Percentiles rank a stretch among this genome's conserved stretches.
Evolutionary conservation across 169 alveolate species (phyloP).

Genomic region (Besnoitia besnoiti): DNA sequence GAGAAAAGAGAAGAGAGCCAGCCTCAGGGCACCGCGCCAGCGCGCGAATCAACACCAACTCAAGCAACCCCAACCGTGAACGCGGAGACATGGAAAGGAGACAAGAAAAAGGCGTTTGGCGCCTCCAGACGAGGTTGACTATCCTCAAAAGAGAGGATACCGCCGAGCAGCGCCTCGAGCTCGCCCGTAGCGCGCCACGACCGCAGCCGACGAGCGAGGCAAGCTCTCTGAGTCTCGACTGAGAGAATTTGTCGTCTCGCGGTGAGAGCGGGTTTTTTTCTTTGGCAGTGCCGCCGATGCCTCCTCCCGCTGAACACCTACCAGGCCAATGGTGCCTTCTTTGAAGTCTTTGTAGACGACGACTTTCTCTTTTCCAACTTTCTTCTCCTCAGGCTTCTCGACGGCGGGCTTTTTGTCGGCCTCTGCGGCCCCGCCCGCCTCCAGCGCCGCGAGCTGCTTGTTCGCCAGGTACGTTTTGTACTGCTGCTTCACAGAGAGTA

Average conservation of each 20-base stretch:
- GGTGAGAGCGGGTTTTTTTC: neutral
- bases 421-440: slow-evolving; percentile 23
- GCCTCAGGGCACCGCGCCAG: neutral
- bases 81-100: too few species aligned
- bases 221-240: too few species aligned
- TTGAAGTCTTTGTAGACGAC: slow-evolving; percentile 58
- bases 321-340: slow-evolving; percentile 90
- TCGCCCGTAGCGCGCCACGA: too few species aligned
- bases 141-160: too few species aligned
- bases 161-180: too few species aligned
- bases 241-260: too few species aligned
- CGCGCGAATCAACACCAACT: neutral
- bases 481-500: slow-evolving; percentile 91
- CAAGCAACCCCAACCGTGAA: too few species aligned
- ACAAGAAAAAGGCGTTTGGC: too few species aligned
- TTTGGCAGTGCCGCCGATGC: slow-evolving; percentile 84
- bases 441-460: slow-evolving; percentile 29
- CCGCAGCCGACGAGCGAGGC: too few species aligned
- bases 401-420: neutral
- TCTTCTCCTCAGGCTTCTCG: slow-evolving; percentile 40
- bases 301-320: slow-evolving; percentile 94
- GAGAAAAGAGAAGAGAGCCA: neutral
- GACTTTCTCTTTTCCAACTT: slow-evolving; percentile 52
- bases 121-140: too few species aligned
- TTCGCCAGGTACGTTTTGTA: slow-evolving; percentile 59